phyloP scores from a whole-genome alignment of 805 yeast genomes.

The Isabelozyma rhagii region DNA sequence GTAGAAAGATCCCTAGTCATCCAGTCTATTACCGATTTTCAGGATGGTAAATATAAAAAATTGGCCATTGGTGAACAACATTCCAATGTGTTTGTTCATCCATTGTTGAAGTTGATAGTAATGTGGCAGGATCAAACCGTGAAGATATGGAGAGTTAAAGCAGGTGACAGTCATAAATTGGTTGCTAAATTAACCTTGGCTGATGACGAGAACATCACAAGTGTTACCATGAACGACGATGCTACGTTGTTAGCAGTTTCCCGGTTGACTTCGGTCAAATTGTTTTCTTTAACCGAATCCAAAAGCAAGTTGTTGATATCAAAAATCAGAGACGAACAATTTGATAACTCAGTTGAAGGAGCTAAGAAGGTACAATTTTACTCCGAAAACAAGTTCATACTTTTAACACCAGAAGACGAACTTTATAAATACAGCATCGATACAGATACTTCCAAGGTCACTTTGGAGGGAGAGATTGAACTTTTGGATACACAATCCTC shows the following conservation, averaged over 20 bases:
- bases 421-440: slow-evolving; percentile 39
- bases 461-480: slow-evolving; percentile 44
- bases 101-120: slow-evolving; percentile 49
- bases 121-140: slow-evolving; percentile 83
- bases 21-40: slow-evolving; percentile 64
- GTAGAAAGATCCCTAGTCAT: slow-evolving; percentile 69
- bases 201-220: slow-evolving; percentile 78
- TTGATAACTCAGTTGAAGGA: slow-evolving; percentile 47
- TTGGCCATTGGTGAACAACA: slow-evolving; percentile 60
- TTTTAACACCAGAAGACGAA: slow-evolving; percentile 63
- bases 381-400: slow-evolving; percentile 42
- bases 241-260: slow-evolving; percentile 71
- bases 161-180: slow-evolving; percentile 46
- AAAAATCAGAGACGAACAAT: slow-evolving; percentile 47
- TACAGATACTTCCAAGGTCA: slow-evolving; percentile 28
- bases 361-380: slow-evolving; percentile 53
- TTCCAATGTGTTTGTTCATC: slow-evolving; percentile 50
- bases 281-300: slow-evolving; percentile 56
- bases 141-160: slow-evolving; percentile 70
- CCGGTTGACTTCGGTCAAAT: slow-evolving; percentile 61
- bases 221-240: slow-evolving; percentile 61
- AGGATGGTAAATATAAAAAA: slow-evolving; percentile 68
- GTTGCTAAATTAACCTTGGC: slow-evolving; percentile 62
- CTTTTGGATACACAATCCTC: slow-evolving; percentile 4
- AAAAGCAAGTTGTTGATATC: slow-evolving; percentile 42